These are phyloP conservation scores for Exophiala alcalophila DNA, from an alignment of 2,329 filamentous ascomycete species.

Conservation along the genomic window DNA sequence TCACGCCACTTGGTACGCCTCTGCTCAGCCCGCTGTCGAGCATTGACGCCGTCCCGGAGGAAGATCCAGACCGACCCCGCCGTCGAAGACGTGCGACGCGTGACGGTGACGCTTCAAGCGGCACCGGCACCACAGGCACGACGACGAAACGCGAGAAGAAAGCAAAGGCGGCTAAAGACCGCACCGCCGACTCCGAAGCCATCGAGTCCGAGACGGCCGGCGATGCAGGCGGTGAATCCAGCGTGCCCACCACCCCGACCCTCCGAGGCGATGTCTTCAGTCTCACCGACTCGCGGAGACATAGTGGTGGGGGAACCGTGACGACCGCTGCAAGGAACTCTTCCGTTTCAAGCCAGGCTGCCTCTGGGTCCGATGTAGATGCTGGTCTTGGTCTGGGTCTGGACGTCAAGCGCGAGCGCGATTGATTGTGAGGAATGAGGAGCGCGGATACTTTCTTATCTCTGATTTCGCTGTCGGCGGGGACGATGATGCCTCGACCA, in stretches of 20 bases:
- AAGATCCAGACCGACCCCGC: conserved; percentile 15
- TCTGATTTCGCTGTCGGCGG: no score
- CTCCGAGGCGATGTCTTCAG: background rate
- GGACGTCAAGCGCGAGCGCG: no score
- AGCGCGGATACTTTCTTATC: no score
- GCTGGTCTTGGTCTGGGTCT: no score
- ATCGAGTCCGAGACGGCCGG: background rate
- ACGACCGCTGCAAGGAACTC: no score
- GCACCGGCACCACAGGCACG: background rate
- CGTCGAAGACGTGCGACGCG: conserved; percentile 2
- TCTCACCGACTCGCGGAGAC: no score
- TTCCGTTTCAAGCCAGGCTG: no score
- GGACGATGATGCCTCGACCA: no score
- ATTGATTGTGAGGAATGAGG: no score
- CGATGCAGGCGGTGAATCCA: conserved; percentile 4
- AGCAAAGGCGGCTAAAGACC: background rate
- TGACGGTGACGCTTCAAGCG: conserved; percentile 9
- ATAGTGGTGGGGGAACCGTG: no score
- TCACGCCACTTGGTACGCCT: conserved; percentile 3
- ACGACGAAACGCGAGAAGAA: conserved; percentile 5
- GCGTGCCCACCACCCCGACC: conserved; percentile 12
- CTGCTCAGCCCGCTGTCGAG: conserved; percentile 19
- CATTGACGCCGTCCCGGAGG: conserved; percentile 6
- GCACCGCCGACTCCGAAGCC: background rate
- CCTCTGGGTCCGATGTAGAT: no score